Base-by-base conservation (phyloP, 192 early-diverging fungal species). In the Allomyces macrogynus region DNA sequence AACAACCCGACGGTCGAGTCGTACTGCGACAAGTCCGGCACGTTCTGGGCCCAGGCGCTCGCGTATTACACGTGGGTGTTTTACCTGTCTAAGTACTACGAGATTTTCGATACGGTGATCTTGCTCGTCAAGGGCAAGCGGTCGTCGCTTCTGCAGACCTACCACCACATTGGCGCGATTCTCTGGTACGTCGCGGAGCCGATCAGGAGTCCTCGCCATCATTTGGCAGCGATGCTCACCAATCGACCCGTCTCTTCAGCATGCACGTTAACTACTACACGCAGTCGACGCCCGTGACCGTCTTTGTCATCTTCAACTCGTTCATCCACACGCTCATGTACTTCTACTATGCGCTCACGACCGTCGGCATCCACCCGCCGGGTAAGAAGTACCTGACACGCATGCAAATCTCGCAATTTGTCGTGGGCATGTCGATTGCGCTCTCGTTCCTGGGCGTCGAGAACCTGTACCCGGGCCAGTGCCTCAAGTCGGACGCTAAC, bases 321-420 rank as follows among this genome's bases (percentile, higher is more conserved):
- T 88, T 89, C 65, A 86, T 92, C 54, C 90, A 92, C 77, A 82
- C 85, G 65, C 67, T 92, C 63, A 92, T 92, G 89, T 92, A 90
- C 74, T 72, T 70, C 44, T 90, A 90, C 78, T 92, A 92, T 71
- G 81, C 85, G 61, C 73, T 80, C 62, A 89, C 88, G 12, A 83
- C 81, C 60, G 62, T 90, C 62, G 87, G 87, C 49, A 66, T 87
- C 60, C 82, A 80, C 69, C 86, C 86, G 44, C 88, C 87, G 20
- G 84, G 86, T 61, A 92, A 92, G 74, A 75, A 85, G 73, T 84
- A 84, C 66, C 73, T 92, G 63, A 92, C 90, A 23, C 69, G 72
- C 62, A 78, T 89, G 73, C 90, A 92, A 74, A 92, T 92, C 69
- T 69, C 78, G 14, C 90, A 92, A 77, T 92, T 92, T 79, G 74